phyloP scores from a whole-genome alignment of 2,329 filamentous ascomycete species.

The Hymenoscyphus fructigenus region DNA sequence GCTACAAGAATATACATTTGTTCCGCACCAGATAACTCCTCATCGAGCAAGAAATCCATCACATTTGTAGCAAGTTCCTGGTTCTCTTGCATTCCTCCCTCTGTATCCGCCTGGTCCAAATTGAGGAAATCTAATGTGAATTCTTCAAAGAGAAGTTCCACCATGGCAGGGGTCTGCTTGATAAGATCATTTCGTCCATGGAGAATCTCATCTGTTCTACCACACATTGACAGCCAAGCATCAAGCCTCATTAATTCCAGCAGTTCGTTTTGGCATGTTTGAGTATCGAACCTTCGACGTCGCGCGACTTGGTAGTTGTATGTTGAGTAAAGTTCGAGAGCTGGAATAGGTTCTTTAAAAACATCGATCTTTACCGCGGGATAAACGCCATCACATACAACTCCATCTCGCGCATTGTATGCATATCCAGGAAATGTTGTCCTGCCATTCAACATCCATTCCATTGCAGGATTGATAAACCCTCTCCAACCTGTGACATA shows the following conservation, averaged over 20 bases:
- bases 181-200: background rate
- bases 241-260: background rate
- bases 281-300: background rate
- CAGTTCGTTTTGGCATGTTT: background rate
- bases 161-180: background rate
- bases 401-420: background rate
- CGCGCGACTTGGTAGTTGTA: background rate
- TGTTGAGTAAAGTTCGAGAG: background rate
- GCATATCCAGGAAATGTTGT: background rate
- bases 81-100: background rate
- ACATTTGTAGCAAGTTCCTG: background rate
- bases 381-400: background rate
- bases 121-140: background rate
- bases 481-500: background rate
- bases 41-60: slow-evolving; percentile 4
- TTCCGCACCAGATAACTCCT: background rate
- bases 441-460: background rate
- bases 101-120: background rate
- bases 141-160: background rate
- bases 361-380: background rate
- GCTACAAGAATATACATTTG: slow-evolving; percentile 1
- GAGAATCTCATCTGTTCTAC: background rate
- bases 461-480: background rate
- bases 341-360: background rate
- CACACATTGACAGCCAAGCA: background rate